A percentile compares a stretch with the other conserved stretches of the same genome.
Evolutionary conservation across 306 rosid genomes (phyloP).

Genomic region (Cicer yamashitae): DNA sequence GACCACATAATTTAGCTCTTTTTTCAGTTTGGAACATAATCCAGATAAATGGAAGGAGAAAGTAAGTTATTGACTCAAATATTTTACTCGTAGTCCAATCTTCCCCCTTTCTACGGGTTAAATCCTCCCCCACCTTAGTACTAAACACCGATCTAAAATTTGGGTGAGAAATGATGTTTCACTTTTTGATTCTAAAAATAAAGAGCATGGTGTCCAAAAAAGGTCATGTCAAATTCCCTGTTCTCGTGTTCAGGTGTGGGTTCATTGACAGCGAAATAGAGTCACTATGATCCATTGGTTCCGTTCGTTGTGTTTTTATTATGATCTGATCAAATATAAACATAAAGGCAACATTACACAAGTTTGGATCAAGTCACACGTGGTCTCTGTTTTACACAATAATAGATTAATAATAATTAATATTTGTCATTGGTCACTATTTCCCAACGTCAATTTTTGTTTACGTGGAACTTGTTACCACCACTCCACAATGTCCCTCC

Average conservation of each 20-base stretch:
- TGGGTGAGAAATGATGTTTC: background rate
- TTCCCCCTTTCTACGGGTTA: background rate
- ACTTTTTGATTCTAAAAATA: background rate
- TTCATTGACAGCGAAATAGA: background rate
- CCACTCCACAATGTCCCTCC: slow-evolving; percentile 31
- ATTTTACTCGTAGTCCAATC: background rate
- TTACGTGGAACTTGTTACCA: slow-evolving; percentile 47
- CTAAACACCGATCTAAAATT: background rate
- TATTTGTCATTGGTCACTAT: background rate
- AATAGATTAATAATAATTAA: background rate
- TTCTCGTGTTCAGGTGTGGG: background rate
- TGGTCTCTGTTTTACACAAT: background rate
- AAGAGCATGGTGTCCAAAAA: background rate
- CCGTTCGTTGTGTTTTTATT: background rate
- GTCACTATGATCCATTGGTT: background rate
- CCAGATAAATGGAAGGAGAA: no score
- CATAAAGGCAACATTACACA: background rate
- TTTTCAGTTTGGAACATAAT: no score
- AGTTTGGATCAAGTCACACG: background rate
- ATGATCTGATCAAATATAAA: background rate
- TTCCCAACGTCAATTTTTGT: background rate
- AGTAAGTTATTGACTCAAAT: no score
- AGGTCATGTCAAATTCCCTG: background rate
- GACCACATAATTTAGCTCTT: no score
- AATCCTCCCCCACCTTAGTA: background rate